Evolutionary conservation across 306 rosid genomes (phyloP).

Genomic region (Cyclanthera cordifolia): DNA sequence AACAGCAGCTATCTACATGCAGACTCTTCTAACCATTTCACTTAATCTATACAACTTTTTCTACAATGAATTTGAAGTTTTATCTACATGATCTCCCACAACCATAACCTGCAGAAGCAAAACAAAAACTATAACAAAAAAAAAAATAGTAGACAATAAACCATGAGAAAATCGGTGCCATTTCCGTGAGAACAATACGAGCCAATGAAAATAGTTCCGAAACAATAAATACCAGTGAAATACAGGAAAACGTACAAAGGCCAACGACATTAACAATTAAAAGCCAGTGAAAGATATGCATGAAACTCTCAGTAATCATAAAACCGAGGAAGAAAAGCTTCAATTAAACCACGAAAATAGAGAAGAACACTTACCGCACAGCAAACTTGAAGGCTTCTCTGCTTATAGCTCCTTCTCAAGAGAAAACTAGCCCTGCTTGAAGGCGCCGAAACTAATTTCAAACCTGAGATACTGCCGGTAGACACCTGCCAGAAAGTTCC

Average conservation of each 20-base stretch:
- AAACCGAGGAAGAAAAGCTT: background rate
- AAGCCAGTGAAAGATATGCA: background rate
- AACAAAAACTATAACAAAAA: too few relatives aligned
- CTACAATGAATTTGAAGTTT: background rate
- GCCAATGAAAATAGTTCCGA: background rate
- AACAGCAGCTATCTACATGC: background rate
- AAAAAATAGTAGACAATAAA: too few relatives aligned
- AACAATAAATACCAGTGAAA: background rate
- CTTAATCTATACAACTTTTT: background rate
- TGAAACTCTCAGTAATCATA: background rate
- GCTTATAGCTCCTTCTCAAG: slow-evolving; percentile 28
- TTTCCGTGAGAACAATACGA: background rate
- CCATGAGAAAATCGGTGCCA: too few relatives aligned
- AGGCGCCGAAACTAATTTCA: slow-evolving; percentile 51
- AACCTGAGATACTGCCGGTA: slow-evolving; percentile 27
- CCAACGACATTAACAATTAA: background rate
- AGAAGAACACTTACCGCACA: slow-evolving; percentile 42
- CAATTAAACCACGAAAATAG: background rate
- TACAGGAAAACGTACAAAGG: background rate
- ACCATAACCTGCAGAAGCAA: background rate
- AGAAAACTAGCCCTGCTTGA: slow-evolving; percentile 40
- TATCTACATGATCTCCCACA: background rate
- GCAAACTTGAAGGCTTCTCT: slow-evolving; percentile 36
- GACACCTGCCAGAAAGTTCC: slow-evolving; percentile 35
- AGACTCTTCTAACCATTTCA: background rate